Base-by-base conservation (phyloP, 441 rosid species). In the Corymbia calophylla region DNA sequence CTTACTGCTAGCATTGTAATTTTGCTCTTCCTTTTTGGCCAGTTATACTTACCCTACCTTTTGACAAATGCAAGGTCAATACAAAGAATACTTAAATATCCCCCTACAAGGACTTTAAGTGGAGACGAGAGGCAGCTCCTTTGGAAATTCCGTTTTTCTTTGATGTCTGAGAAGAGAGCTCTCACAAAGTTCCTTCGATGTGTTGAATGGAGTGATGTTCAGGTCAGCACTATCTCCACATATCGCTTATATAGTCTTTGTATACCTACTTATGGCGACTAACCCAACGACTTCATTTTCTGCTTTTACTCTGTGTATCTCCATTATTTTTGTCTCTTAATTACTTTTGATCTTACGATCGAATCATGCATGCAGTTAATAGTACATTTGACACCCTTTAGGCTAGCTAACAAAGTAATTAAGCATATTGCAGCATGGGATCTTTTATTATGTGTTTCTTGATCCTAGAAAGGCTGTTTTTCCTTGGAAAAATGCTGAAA, bases 171-270 rank as follows among this genome's bases (percentile, higher is more conserved):
- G 92, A 98, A 98, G 95, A 95, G 96, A 94, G 98, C 99, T 90
- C 98, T 98, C 87, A 96, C 99, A 89, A 98, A 98, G 93, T 97
- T 97, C 93, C 96, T 98, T 49, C 96, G 97, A 62, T 96, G 99
- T 93, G 99, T 98, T 93, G 99, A 98, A 90, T 96, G 99, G 99
- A 96, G 99, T 94, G 99, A 98, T 93, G 93, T 97, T 92, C 99
- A 96, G 97, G 99, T 98, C 88, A 87, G 92, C 89, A 88, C 84
- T 89, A 82, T 88, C 54, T 88, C 89, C 70, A 5, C 64, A 19
- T 86, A 19, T 87, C 77, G 32, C 53, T 89, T 82, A 21, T 21
- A 55, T 55, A 54, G 51, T 77, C 51, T 23, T 44, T 23, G 51
- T 23, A 44, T 44, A 77, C n/a, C 84, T 77, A 23, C 51, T 44